Base-by-base conservation (phyloP, 768 basidiomycete species). In the Boletellus sp. region DNA sequence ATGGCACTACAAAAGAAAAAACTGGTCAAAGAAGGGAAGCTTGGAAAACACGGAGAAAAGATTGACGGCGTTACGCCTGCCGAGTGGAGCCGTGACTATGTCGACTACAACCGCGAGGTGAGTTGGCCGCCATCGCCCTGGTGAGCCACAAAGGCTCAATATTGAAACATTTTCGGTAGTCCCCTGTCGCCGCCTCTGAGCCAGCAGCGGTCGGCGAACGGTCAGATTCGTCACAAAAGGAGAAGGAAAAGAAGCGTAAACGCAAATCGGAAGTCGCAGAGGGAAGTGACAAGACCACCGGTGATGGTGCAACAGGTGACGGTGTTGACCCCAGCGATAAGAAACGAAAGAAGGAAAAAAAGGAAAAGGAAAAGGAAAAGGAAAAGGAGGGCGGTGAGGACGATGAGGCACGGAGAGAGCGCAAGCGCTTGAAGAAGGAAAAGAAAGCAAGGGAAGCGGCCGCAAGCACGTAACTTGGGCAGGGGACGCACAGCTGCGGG, bases 1-100 rank as follows among this genome's bases (percentile, higher is more conserved):
- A 83, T 94, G 70, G 95, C 96, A 13, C 74, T 90, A 47, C 88
- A 95, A 69, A 98, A 98, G 80, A 99, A 98, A 77, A 96, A 95
- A 70, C 77, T 99, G 81, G 84, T 96, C 56, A 96, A 95, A 75
- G 92, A 92, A n/a, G 94, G 95, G 42, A 90, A 93, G 69, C 83
- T 99, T 44, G 89, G 94, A 62, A 98, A 92, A 72, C 88, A 93
- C 66, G 96, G 96, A 19, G 86, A 95, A 68, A 86, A 87, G 62
- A 79, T 90, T 44, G 83, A 88, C 2, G 87, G 90, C 36, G 80
- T 85, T 39, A 99, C 96, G 0, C 96, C 96, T 17, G 73, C 83
- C 13, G 84, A 88, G 45, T 98, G 96, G 96, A 89, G 79, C 62
- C 80, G 84, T 52, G 90, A 92, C 63, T 98, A 99, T 66, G 80